phyloP scores from a whole-genome alignment of 305 asterid genomes.

The Rubia tinctorum region DNA sequence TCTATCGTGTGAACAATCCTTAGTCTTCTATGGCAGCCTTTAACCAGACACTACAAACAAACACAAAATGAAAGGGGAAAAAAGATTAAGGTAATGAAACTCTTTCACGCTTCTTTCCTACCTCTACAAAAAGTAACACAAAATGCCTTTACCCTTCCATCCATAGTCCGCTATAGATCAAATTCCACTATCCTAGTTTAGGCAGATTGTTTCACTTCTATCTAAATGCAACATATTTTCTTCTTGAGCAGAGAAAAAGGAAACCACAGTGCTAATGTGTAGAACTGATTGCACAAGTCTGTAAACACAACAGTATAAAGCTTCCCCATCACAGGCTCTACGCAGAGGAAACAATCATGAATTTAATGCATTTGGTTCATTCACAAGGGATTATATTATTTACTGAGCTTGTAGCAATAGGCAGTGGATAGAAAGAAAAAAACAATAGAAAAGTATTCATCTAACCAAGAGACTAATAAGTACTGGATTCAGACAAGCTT shows the following conservation, averaged over 20 bases:
- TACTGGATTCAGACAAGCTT: slow-evolving; percentile 21
- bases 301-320: not conserved
- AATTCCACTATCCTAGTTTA: not conserved
- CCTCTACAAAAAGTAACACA: not conserved
- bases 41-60: slow-evolving; percentile 76
- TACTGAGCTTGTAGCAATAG: not conserved
- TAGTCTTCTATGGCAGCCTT: slow-evolving; percentile 96
- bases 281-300: not conserved
- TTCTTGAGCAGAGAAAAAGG: not conserved
- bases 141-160: not conserved
- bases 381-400: not conserved
- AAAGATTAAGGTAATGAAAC: not conserved
- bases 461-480: not conserved
- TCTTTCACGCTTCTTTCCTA: not conserved
- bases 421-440: not conserved
- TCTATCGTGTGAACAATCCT: slow-evolving; percentile 94
- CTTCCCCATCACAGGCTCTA: not conserved
- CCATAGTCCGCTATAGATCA: not conserved
- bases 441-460: not conserved
- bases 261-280: not conserved
- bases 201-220: not conserved
- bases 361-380: not conserved
- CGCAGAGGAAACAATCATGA: not conserved
- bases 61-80: not conserved
- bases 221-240: not conserved